These are phyloP conservation scores for Pancytospora philotis DNA, from an alignment of 371 early-diverging fungal species.

Conservation along the genomic window DNA sequence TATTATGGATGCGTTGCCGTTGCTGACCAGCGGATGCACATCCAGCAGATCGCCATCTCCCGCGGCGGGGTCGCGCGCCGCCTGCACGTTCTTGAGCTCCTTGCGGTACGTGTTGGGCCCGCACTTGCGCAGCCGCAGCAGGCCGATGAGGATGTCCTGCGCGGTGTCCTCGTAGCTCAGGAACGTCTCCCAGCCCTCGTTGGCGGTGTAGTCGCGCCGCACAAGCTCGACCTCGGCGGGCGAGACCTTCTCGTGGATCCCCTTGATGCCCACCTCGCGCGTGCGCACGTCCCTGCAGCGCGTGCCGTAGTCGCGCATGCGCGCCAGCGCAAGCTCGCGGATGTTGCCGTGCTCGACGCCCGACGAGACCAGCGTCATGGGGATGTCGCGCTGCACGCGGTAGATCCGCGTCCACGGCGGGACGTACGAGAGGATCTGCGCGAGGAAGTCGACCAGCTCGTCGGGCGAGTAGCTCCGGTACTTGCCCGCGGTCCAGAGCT, in stretches of 20 bases:
- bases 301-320: constrained; percentile 90
- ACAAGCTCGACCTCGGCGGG: constrained; percentile 82
- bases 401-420: constrained; percentile 99
- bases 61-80: constrained; percentile 61
- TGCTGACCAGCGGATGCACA: constrained; percentile 18
- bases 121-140: constrained; percentile 79
- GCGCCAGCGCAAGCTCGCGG: constrained; percentile 82
- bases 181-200: constrained; percentile 99
- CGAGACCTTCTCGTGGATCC: constrained; percentile 83
- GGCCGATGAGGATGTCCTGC: constrained; percentile 89
- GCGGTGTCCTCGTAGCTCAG: constrained; percentile 93
- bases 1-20: constrained; percentile 67
- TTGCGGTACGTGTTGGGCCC: constrained; percentile 81
- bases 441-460: constrained; percentile 88
- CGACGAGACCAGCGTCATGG: constrained; percentile 98
- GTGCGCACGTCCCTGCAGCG: constrained; percentile 95
- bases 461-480: constrained; percentile 96
- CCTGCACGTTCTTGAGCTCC: constrained; percentile 64
- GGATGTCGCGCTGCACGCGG: constrained; percentile 97
- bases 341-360: constrained; percentile 98
- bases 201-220: constrained; percentile 92
- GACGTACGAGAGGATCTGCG: constrained; percentile 82
- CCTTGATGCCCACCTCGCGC: constrained; percentile 95
- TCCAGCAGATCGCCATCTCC: neutral
- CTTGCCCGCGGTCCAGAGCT: constrained; percentile 91